Evolutionary conservation across 1,284 basidiomycete genomes (phyloP).

Genomic region (Ganoderma lucidum): DNA sequence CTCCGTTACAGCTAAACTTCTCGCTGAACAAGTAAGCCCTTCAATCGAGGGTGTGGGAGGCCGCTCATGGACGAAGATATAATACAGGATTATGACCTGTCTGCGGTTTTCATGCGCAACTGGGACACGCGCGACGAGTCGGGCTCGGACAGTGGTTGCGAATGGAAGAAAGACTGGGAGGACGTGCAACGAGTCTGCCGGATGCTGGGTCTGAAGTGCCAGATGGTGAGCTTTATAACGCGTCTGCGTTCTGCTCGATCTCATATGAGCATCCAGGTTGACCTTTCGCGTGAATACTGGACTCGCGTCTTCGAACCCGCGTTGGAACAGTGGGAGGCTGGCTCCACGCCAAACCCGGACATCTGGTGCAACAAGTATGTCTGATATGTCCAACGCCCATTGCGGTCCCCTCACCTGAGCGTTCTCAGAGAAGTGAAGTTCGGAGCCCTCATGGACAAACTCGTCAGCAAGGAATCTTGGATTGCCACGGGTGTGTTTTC

Average conservation of each 20-base stretch:
- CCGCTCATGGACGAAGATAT: background rate
- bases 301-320: conserved; percentile 87
- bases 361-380: conserved; percentile 89
- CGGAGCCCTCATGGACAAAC: conserved; percentile 79
- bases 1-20: conserved; percentile 80
- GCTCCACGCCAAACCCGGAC: conserved; percentile 92
- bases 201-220: conserved; percentile 68
- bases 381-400: background rate
- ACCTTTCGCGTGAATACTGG: conserved; percentile 91
- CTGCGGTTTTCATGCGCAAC: conserved; percentile 95
- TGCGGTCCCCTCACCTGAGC: background rate
- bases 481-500: conserved; percentile 78
- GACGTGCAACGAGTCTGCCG: conserved; percentile 87
- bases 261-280: conserved; percentile 59
- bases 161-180: conserved; percentile 96
- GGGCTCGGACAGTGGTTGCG: conserved; percentile 81
- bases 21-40: conserved; percentile 66
- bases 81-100: conserved; percentile 77
- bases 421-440: conserved; percentile 89
- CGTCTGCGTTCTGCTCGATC: background rate
- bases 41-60: background rate
- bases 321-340: conserved; percentile 77
- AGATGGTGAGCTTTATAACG: conserved; percentile 59
- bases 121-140: conserved; percentile 86
- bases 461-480: conserved; percentile 59